Conservation (phyloP, 2,329 filamentous ascomycete species). For the Sphaerostilbella broomeana region DNA sequence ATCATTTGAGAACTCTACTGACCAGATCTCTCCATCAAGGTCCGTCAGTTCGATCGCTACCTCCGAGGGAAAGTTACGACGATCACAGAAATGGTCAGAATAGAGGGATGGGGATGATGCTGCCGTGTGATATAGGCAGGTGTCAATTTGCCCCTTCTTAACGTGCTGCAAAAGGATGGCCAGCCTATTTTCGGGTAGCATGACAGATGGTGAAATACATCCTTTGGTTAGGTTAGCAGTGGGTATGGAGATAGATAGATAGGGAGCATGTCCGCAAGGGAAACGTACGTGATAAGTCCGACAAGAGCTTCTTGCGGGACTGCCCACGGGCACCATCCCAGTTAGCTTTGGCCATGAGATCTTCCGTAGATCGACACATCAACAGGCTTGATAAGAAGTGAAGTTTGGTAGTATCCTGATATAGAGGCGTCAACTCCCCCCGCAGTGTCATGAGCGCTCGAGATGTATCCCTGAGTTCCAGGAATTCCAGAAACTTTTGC, state of each 20-base stretch:
- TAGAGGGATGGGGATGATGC: conserved; percentile 75
- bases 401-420: conserved; percentile 68
- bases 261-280: not conserved
- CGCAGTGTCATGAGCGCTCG: conserved; percentile 77
- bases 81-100: conserved; percentile 78
- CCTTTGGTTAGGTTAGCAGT: conserved; percentile 39
- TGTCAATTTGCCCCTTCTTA: conserved; percentile 74
- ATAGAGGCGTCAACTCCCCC: conserved; percentile 78
- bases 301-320: conserved; percentile 69
- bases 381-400: conserved; percentile 82
- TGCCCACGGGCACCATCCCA: conserved; percentile 78
- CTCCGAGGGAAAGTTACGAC: conserved; percentile 69
- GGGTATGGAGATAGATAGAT: not conserved
- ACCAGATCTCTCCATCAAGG: conserved; percentile 83
- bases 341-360: conserved; percentile 66
- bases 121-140: conserved; percentile 85
- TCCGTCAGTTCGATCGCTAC: conserved; percentile 63
- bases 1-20: conserved; percentile 82
- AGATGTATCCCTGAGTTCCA: conserved; percentile 68
- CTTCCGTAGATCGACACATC: conserved; percentile 76
- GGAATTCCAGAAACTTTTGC: conserved; percentile 88
- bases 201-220: conserved; percentile 90
- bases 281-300: conserved; percentile 71
- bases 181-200: conserved; percentile 89
- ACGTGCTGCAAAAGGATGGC: conserved; percentile 75